Conservation (phyloP, 371 early-diverging fungal species). For the Mucor sp. region DNA sequence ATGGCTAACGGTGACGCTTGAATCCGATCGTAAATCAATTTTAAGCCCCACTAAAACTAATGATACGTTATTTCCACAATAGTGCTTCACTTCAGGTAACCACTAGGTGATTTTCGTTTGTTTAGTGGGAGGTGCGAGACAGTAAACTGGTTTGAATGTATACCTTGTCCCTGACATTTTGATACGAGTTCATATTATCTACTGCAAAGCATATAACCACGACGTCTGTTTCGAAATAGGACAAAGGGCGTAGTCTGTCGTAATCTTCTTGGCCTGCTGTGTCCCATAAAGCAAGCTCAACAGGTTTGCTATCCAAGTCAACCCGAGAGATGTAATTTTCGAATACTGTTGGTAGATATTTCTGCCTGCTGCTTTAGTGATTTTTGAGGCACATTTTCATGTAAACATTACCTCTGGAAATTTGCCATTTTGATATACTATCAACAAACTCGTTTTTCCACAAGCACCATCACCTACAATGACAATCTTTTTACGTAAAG, state of each 20-base stretch:
- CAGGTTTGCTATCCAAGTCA: conserved; percentile 69
- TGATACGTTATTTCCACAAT: conserved; percentile 60
- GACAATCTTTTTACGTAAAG: conserved; percentile 38
- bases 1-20: conserved; percentile 22
- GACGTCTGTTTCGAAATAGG: conserved; percentile 89
- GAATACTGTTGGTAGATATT: conserved; percentile 80
- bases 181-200: conserved; percentile 74
- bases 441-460: conserved; percentile 44
- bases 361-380: conserved; percentile 22
- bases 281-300: conserved; percentile 90
- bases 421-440: conserved; percentile 42
- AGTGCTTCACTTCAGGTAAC: conserved; percentile 66
- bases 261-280: conserved; percentile 93
- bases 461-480: conserved; percentile 46
- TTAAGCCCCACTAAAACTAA: conserved; percentile 72
- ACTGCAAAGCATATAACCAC: conserved; percentile 88
- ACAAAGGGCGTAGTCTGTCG: conserved; percentile 79
- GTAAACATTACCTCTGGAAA: conserved; percentile 34
- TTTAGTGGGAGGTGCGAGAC: not conserved
- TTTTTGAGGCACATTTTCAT: not conserved
- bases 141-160: not conserved
- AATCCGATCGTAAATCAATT: conserved; percentile 59
- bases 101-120: conserved; percentile 37
- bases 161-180: conserved; percentile 83
- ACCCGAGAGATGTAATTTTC: conserved; percentile 86